Conservation (phyloP, 225 moss, liverwort and hornwort genomes). For the Lunularia cruciata region DNA sequence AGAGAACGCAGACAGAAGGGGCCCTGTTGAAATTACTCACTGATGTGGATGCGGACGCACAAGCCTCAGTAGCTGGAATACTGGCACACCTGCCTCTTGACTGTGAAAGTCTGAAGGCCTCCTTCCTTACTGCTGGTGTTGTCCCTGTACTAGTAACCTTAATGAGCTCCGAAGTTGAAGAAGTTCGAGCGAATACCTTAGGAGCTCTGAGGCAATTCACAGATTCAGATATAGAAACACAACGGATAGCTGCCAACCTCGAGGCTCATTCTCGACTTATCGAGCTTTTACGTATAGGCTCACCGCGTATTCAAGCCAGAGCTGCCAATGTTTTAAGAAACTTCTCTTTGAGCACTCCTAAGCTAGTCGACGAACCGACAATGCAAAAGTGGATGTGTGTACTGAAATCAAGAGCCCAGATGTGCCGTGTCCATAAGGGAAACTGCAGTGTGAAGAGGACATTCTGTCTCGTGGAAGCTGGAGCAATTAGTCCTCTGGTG, state of each 20-base stretch:
- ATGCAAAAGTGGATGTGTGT: slow-evolving; percentile 18
- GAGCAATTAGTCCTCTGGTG: slow-evolving; percentile 30
- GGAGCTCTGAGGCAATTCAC: slow-evolving; percentile 38
- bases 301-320: slow-evolving; percentile 24
- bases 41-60: slow-evolving; percentile 29
- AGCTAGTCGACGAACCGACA: slow-evolving; percentile 13
- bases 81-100: slow-evolving; percentile 25
- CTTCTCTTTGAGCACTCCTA: slow-evolving; percentile 29
- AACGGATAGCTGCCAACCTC: slow-evolving; percentile 25
- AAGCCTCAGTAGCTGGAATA: slow-evolving; percentile 33
- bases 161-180: slow-evolving; percentile 19
- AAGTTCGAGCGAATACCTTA: slow-evolving; percentile 31
- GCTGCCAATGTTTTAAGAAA: slow-evolving; percentile 33
- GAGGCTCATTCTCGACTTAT: slow-evolving; percentile 31
- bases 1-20: slow-evolving; percentile 19
- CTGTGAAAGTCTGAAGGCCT: slow-evolving; percentile 2
- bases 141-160: slow-evolving; percentile 18
- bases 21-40: slow-evolving; percentile 21
- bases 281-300: slow-evolving; percentile 22
- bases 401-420: not conserved
- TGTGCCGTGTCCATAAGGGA: slow-evolving; percentile 33
- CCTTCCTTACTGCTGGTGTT: slow-evolving; percentile 32
- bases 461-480: slow-evolving; percentile 40
- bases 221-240: slow-evolving; percentile 31
- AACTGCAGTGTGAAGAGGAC: slow-evolving; percentile 36